Base-by-base conservation (phyloP, 768 basidiomycete genomes). In the Amanita rubescens region DNA sequence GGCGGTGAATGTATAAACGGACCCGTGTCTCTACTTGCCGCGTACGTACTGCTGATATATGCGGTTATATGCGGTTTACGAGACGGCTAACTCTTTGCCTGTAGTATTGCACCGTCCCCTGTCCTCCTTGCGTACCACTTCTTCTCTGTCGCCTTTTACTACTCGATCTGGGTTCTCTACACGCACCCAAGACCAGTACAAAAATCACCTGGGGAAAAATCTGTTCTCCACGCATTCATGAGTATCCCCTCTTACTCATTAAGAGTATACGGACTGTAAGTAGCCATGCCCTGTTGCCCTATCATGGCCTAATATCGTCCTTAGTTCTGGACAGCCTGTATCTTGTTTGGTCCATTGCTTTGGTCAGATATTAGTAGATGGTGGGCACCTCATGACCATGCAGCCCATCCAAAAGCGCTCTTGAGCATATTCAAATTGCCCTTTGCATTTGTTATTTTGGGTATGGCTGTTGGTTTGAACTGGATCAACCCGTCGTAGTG, bases 131-230 rank as follows among this genome's bases (percentile, higher is more conserved):
- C 86, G 59, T 81, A 80, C 63, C 96, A 98, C 73, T 99, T 99
- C 72, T 99, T 95, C 76, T 72, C 79, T 24, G 96, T 99, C 58
- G 96, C 96, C 0, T 79, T 99, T 59, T 99, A 96, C n/a, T 99
- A 96, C 70, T 84, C 94, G 1, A 85, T 97, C 64, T 98, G 85
- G 82, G 75, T 87, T 48, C 76, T 96, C 69, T 94, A 97, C 69
- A 85, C 83, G 8, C 81, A 70, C 53, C 68, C 72, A 34, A 65
- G 55, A 7, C 63, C 53, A 9, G 52, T 70, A 2, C 55, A 65
- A 10, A 58, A 64, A 11, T 43, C 57, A 5, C 37, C 53, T 14
- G 58, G 57, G 35, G 71, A 66, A 38, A 80, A 82, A 55, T 64
- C 70, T 5, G 61, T 66, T 8, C 66, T 72, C 45, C 64, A 64